Conservation (phyloP, 768 basidiomycete genomes). For the Fistulinella prunicolor region DNA sequence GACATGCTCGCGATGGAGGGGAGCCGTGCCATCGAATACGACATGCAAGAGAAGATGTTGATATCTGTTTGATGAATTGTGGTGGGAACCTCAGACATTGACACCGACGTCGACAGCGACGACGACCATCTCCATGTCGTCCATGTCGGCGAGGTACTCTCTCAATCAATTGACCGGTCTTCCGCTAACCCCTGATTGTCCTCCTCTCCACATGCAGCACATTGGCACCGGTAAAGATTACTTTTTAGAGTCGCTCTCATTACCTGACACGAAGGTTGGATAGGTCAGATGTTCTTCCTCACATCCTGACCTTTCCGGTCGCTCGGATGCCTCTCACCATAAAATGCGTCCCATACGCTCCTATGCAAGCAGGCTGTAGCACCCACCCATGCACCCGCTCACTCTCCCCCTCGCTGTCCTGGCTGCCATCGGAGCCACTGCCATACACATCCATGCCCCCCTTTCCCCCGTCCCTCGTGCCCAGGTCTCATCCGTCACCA, state of each 20-base stretch:
- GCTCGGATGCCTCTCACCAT: too few species aligned
- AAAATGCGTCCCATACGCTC: not conserved
- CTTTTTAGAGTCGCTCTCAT: too few species aligned
- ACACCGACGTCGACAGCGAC: not conserved
- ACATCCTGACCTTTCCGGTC: too few species aligned
- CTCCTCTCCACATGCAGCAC: too few species aligned
- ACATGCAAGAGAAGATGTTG: conserved; percentile 7
- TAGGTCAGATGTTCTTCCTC: not conserved
- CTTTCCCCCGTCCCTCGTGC: not conserved
- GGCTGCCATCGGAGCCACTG: conserved; percentile 1
- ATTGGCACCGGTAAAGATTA: too few species aligned
- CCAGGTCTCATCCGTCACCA: conserved; percentile 11
- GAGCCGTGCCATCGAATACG: not conserved
- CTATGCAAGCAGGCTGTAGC: not conserved
- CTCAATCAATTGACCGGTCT: too few species aligned
- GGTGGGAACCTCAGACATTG: not conserved
- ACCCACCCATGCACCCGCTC: not conserved
- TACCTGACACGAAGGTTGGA: too few species aligned
- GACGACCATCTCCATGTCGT: too few species aligned
- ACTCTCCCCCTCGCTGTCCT: not conserved
- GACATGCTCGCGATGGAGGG: conserved; percentile 21
- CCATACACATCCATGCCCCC: conserved; percentile 1
- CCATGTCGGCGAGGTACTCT: too few species aligned
- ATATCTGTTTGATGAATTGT: conserved; percentile 15
- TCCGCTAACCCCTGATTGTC: too few species aligned